A percentile compares a stretch with the other conserved stretches of the same genome.
Evolutionary conservation across 73 alveolate genomes (phyloP).

Genomic region (Paramecium primaurelia): DNA sequence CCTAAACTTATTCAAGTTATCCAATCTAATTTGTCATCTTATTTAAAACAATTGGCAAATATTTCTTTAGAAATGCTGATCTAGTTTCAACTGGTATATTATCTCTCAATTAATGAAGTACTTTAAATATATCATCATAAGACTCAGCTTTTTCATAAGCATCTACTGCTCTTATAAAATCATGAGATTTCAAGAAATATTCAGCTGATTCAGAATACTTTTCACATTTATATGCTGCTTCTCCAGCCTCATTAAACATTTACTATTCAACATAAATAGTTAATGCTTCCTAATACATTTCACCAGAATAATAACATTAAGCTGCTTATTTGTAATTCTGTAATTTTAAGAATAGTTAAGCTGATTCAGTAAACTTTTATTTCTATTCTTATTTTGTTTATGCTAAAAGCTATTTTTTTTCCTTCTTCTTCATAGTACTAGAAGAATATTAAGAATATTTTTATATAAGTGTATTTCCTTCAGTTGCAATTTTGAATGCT

Average conservation of each 20-base stretch:
- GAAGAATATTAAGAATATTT: constrained; percentile 56
- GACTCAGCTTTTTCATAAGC: neutral
- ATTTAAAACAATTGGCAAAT: constrained; percentile 77
- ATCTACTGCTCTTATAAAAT: constrained; percentile 61
- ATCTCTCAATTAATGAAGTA: constrained; percentile 67
- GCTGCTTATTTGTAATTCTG: constrained; percentile 74
- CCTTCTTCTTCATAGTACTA: constrained; percentile 53
- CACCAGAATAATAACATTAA: constrained; percentile 76
- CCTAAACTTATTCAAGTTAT: neutral
- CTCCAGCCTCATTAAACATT: constrained; percentile 78
- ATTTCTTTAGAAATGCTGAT: constrained; percentile 63
- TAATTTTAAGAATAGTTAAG: constrained; percentile 60
- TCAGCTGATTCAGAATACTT: constrained; percentile 62
- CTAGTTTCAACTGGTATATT: constrained; percentile 72
- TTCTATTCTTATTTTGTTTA: constrained; percentile 35
- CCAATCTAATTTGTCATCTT: constrained; percentile 46
- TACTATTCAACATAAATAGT: constrained; percentile 54
- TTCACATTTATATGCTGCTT: constrained; percentile 59
- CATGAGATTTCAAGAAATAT: constrained; percentile 39
- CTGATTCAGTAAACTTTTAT: constrained; percentile 65
- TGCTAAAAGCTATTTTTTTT: constrained; percentile 32
- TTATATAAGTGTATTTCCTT: constrained; percentile 49
- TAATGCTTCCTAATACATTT: constrained; percentile 67
- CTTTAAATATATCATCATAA: constrained; percentile 64
- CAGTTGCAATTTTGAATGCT: constrained; percentile 73